Evolutionary conservation across 768 basidiomycete genomes (phyloP).

Genomic region (Tricholoma terreum): DNA sequence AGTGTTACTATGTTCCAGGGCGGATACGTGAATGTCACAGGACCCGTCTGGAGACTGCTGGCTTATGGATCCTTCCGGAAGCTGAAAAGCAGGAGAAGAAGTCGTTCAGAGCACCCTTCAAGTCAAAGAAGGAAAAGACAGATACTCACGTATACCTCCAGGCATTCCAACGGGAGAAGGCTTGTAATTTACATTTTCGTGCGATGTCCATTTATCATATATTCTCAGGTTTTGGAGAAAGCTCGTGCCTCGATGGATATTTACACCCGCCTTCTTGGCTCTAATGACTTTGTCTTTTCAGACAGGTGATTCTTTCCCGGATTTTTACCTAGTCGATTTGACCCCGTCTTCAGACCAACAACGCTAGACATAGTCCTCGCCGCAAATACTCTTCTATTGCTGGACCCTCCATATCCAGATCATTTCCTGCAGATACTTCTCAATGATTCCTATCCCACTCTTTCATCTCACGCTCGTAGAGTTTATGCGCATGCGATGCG

Average conservation of each 20-base stretch:
- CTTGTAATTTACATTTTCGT: slow-evolving; percentile 20
- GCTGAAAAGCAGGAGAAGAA: slow-evolving; percentile 45
- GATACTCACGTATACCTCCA: slow-evolving; percentile 41
- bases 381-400: slow-evolving; percentile 62
- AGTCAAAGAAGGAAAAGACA: slow-evolving; percentile 27
- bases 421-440: slow-evolving; percentile 54
- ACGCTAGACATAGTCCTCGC: slow-evolving; percentile 65
- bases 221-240: slow-evolving; percentile 52
- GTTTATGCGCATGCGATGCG: slow-evolving; percentile 32
- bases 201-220: not conserved
- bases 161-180: slow-evolving; percentile 67
- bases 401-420: slow-evolving; percentile 60
- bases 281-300: slow-evolving; percentile 48
- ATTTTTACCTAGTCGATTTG: not conserved
- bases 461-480: slow-evolving; percentile 57
- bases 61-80: slow-evolving; percentile 53
- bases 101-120: slow-evolving; percentile 33
- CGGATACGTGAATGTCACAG: slow-evolving; percentile 58
- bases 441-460: slow-evolving; percentile 49
- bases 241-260: slow-evolving; percentile 55
- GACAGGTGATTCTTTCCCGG: slow-evolving; percentile 35
- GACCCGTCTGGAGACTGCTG: slow-evolving; percentile 58
- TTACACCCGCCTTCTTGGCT: slow-evolving; percentile 53
- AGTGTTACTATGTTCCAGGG: slow-evolving; percentile 68
- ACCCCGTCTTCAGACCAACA: slow-evolving; percentile 44